Evolutionary conservation across 108 stramenopile genomes (phyloP), one percentile per base, ranked within the genome.

Genomic region (Hondaea fermentalgiana): DNA sequence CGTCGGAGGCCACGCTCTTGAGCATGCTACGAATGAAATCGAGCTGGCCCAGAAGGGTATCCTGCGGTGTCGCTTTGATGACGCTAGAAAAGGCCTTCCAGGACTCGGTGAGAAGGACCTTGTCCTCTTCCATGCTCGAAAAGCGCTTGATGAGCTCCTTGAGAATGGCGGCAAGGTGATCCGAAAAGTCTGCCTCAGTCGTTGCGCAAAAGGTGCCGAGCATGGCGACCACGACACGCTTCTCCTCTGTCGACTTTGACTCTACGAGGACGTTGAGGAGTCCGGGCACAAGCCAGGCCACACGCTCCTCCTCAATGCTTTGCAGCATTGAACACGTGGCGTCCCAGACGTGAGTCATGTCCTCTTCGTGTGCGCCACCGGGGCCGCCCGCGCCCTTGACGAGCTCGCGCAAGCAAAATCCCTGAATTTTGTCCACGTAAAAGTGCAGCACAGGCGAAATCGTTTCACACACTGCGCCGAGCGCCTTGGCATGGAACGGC

Each of bases 11-110:
- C 94, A 97, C 94, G 64, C 95, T 97, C 23, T 95, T 95, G 60
- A 99, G 93, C 16, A 97, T 91, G 91, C 95, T 97, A 28, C 96
- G 90, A 87, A 96, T 95, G 88, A 96, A 98, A 60, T 96, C 96
- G 53, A 98, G 87, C 72, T 99, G 97, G 8, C 91, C 94, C 57
- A 96, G 96, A 45, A 98, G 93, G 92, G 96, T 97, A 76, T 98
- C 98, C 16, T 96, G 95, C 23, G 97, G 93, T 58, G 97, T 96
- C 47, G 91, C 87, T 25, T 92, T 95, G 51, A 96, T 95, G 5
- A 99, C 89, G 25, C 96, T 95, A 87, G 87, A 51, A 25, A 97
- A 92, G 4, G 97, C 96, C 49, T 71, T 58, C 71, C 93, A 88
- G 28, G 91, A 91, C 29, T 95, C 94, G 87, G 93, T 92, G 59